Evolutionary conservation across 2,329 filamentous ascomycete species (phyloP), one percentile per base, ranked within the genome.

Genomic region (Corinectria fuckeliana): DNA sequence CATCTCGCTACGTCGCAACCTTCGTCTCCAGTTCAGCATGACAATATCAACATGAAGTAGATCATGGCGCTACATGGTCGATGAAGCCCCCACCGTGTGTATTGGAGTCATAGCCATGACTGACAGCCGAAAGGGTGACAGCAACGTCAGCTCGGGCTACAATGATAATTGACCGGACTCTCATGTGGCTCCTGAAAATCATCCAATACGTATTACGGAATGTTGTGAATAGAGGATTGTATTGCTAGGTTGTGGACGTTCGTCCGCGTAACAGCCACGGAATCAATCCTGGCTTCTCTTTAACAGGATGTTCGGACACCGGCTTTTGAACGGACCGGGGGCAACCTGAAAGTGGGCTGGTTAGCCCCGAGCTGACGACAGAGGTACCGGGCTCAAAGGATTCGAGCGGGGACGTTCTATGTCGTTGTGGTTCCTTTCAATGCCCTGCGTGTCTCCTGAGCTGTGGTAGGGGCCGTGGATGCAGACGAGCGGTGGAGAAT

Each of bases 51-150:
- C 18, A 30, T 28, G 11, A 50, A 32, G 58, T 34, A 53, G 51
- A 62, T 62, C 48, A 39, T 32, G 28, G 21, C 41, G 38, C 45
- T 38, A 32, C 39, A n/a, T 55, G 30, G 16, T 26, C 34, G 14
- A 42, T n/a, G 30, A 36, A 56, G 48, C 58, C 61, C 63, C 57
- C 58, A 65, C 62, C 63, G 61, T 66, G 61, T 66, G 61, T 56
- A 51, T 52, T 26, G 11, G 45, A 57, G 49, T 28, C 34, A 21
- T 52, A 18, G 20, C 21, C 23, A 14, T 52, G 50, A 58, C 54
- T 44, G 44, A 44, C 50, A 16, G 16, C n/a, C 34, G 47, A 51
- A 32, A n/a, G 28, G 25, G 28, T 53, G 36, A 28, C 38, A 26
- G 53, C 45, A 18, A 38, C 25, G 44, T 50, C 10, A 23, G 36